Evolutionary conservation across 1,284 basidiomycete genomes (phyloP), one percentile per base, ranked within the genome.

Genomic region (Melampsora americana): DNA sequence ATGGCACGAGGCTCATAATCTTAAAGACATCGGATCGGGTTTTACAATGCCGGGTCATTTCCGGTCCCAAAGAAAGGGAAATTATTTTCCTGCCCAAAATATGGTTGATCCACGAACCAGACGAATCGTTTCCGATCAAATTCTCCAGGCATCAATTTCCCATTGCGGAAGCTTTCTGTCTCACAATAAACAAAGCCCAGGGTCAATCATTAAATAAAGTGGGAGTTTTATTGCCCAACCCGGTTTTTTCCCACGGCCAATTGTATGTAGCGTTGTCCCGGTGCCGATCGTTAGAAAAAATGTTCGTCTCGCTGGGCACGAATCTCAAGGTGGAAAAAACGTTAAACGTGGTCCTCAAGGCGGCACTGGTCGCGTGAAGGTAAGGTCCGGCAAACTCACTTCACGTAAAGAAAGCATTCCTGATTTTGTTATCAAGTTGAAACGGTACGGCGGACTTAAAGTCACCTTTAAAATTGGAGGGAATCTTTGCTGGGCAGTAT

Each of bases 161-260:
- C 12, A 78, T 85, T 0, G 79, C 79, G 0, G 80, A 85, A 0
- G 84, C 84, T 7, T 86, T 85, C 81, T 81, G 83, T 7, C 82
- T 86, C 66, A 83, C 82, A 7, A 84, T 86, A 77, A 85, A 86
- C 78, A 86, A 85, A 70, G 50, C 83, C 0, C 85, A 86, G 79
- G 85, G 86, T 0, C 85, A 86, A 77, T 85, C 84, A 14, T 79
- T 83, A 1, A 78, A 77, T 32, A 76, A 78, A 69, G 79, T 84
- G 39, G 82, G 81, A 1, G 28, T 84, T 5, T 81, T 85, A 78
- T 71, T 86, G 0, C 82, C 80, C 0, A 66, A 75, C 6, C 81
- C 83, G 0, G 84, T 86, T 0, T 86, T 86, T 77, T 48, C 81
- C 1, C 85, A 86, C 82, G 84, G 85, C 0, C 84, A 85, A 70